phyloP scores from a whole-genome alignment of 768 basidiomycete species.

The Trametes sanguinea region DNA sequence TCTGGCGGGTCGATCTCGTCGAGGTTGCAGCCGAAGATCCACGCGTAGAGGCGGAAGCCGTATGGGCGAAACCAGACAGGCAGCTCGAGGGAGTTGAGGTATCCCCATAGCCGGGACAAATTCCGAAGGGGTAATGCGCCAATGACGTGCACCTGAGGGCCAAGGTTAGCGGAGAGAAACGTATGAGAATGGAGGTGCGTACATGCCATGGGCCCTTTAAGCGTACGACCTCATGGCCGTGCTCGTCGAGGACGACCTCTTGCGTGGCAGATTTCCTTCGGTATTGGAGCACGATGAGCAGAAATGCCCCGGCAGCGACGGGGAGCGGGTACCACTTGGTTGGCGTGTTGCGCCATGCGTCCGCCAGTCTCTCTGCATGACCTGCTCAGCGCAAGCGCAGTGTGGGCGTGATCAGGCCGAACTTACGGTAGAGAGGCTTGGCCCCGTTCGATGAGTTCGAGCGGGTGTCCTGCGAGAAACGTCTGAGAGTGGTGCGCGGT shows the following conservation, averaged over 20 bases:
- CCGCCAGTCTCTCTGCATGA: conserved; percentile 59
- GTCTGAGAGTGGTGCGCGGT: background rate
- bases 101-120: conserved; percentile 97
- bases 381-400: background rate
- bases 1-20: conserved; percentile 84
- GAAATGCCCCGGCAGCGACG: conserved; percentile 84
- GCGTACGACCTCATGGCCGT: conserved; percentile 78
- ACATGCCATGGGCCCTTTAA: conserved; percentile 95
- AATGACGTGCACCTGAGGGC: conserved; percentile 83
- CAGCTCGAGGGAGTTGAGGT: conserved; percentile 88
- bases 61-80: conserved; percentile 95
- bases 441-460: background rate
- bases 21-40: conserved; percentile 91
- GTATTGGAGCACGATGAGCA: conserved; percentile 79
- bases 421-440: conserved; percentile 6
- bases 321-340: conserved; percentile 97
- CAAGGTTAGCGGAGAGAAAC: background rate
- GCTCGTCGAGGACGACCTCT: conserved; percentile 78
- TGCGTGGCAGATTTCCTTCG: conserved; percentile 53
- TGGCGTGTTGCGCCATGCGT: conserved; percentile 84
- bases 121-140: conserved; percentile 93
- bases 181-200: conserved; percentile 30
- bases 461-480: conserved; percentile 2
- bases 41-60: conserved; percentile 83
- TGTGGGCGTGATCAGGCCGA: background rate